Conservation (phyloP, 192 early-diverging fungal genomes). For the Gryganskiella cystojenkinii region DNA sequence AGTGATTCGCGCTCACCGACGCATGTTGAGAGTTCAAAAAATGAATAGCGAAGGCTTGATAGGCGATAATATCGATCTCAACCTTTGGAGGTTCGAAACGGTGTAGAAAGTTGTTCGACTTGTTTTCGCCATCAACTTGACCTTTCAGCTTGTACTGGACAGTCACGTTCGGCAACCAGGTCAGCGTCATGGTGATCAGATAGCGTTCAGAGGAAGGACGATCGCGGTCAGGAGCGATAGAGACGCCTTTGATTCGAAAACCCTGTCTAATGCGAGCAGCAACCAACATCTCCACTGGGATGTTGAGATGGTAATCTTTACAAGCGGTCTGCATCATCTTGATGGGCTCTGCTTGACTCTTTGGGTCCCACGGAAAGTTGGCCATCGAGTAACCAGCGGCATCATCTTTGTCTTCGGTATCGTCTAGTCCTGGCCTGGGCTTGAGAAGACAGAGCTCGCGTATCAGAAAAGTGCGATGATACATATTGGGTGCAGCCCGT, state of each 20-base stretch:
- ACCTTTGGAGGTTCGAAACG: constrained; percentile 57
- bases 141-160: constrained; percentile 78
- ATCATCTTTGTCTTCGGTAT: constrained; percentile 36
- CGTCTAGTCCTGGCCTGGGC: constrained; percentile 37
- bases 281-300: constrained; percentile 69
- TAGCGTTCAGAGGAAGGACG: constrained; percentile 60
- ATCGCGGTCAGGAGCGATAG: constrained; percentile 54
- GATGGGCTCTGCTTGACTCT: constrained; percentile 66
- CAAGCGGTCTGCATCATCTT: constrained; percentile 70
- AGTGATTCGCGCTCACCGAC: constrained; percentile 53
- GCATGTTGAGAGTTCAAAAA: constrained; percentile 56
- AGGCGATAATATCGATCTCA: constrained; percentile 62
- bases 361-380: constrained; percentile 77
- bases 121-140: constrained; percentile 24
- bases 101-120: constrained; percentile 26
- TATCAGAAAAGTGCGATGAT: constrained; percentile 61
- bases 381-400: constrained; percentile 34
- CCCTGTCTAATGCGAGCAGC: constrained; percentile 77
- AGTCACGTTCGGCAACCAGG: constrained; percentile 81
- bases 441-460: constrained; percentile 54
- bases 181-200: constrained; percentile 71
- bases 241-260: constrained; percentile 70
- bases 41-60: constrained; percentile 56
- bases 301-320: constrained; percentile 71
- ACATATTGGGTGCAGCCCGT: constrained; percentile 59